Evolutionary conservation across 306 rosid species (phyloP).

Genomic region (Nissolia schottii): DNA sequence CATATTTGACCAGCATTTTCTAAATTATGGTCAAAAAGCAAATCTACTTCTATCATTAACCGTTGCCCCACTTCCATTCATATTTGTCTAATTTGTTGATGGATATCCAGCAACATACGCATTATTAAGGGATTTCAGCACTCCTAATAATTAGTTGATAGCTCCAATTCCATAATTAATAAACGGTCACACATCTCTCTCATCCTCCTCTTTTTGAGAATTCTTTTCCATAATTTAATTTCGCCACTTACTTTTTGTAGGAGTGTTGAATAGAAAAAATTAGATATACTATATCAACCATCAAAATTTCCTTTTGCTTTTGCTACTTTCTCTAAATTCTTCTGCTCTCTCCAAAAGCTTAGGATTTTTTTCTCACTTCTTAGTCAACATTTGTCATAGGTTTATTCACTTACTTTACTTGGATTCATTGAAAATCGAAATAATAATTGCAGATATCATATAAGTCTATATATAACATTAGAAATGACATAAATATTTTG

Average conservation of each 20-base stretch:
- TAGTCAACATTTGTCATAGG: conserved; percentile 3
- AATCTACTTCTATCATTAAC: conserved; percentile 16
- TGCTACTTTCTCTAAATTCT: neutral
- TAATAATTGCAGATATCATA: neutral
- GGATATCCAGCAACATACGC: conserved; percentile 10
- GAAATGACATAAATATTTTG: neutral
- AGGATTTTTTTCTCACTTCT: neutral
- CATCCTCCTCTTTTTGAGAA: neutral
- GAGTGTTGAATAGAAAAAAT: neutral
- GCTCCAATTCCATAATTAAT: conserved; percentile 10
- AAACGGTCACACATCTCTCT: neutral
- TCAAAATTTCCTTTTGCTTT: neutral
- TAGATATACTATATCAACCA: neutral
- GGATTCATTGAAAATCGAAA: conserved; percentile 9
- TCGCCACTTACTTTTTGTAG: neutral
- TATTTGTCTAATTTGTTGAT: conserved; percentile 24
- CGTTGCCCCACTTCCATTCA: conserved; percentile 30
- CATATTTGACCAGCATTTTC: neutral
- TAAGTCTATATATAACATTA: neutral
- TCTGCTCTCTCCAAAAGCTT: neutral
- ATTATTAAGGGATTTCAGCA: conserved; percentile 24
- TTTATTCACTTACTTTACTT: neutral
- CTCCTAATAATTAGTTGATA: conserved; percentile 26
- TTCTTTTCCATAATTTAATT: neutral
- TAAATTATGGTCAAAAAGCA: conserved; percentile 32